Base-by-base conservation (phyloP, 2,329 filamentous ascomycete genomes). In the Endothia cerciana region DNA sequence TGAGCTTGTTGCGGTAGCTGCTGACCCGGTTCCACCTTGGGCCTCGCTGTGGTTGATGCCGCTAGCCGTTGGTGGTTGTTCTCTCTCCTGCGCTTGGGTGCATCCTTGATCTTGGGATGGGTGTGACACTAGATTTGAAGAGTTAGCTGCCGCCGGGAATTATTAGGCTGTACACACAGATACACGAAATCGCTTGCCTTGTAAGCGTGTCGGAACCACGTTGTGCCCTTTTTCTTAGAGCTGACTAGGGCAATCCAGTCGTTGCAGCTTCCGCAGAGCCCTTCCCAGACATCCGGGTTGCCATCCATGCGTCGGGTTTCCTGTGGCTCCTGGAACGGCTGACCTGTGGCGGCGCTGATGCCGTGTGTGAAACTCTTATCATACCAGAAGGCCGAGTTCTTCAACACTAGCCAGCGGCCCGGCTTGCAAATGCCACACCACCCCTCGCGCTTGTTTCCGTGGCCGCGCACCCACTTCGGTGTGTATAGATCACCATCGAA, bases 301-400 rank as follows among this genome's bases (percentile, higher is more conserved):
- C 90, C 89, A 74, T 93, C 91, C 81, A 91, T 92, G 60, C 91
- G 85, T 65, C 91, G 83, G 28, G 88, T 91, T 72, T 92, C 86
- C 68, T 90, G 87, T 2, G 92, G 92, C 71, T 91, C 88, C 74
- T 92, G 88, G 79, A 95, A 94, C 3, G 89, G 87, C 69, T 85
- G 89, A 30, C 92, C 92, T 0, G 92, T 94, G 4, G 91, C 89
- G 36, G 91, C 92, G 74, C 90, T 93, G 75, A 96, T 92, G 60
- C 92, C 92, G 74, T 96, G 93, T 2, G 91, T 92, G 76, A 95
- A 96, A 65, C 90, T 92, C 82, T 95, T 94, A 80, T 96, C 92
- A 77, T 96, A 96, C 92, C 93, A 96, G 76, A 92, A 97, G 7
- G 92, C 92, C 64, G 91, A 94, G 79, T 96, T 95, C 81, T 95